Base-by-base conservation (phyloP, 2,329 filamentous ascomycete species). In the Magnaporthiopsis rhizophila region DNA sequence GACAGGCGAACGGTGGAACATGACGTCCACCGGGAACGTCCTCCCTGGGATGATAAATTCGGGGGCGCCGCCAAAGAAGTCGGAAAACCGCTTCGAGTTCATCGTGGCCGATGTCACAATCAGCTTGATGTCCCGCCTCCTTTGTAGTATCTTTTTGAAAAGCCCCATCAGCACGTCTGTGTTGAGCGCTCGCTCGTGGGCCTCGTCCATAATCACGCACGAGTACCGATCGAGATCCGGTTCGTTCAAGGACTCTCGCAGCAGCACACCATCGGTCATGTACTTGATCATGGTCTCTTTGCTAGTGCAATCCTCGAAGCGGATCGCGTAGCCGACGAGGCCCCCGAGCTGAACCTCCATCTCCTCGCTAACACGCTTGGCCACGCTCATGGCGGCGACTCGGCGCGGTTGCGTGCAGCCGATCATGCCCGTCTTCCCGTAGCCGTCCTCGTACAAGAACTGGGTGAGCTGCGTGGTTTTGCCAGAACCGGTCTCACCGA, bases 151-250 rank as follows among this genome's bases (percentile, higher is more conserved):
- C 77, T 99, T 99, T 76, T 98, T 99, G 79, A 99, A 94, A 34
- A 99, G 79, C 0, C 95, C 95, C 91, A 99, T 97, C 18, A 99
- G 79, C 24, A 99, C 94, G 75, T 99, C 95, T 0, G 95, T 99
- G 72, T 99, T 98, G 62, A 99, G 79, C 1, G 95, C 94, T 74
- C 95, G 86, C 76, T 99, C 95, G 82, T 99, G 95, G 5, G 95
- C 96, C 79, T 99, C 95, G 73, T 99, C 95, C 95, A 99, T 99
- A 76, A 99, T 99, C 71, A 99, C 92, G 74, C 93, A 97, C 18
- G 94, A 97, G 74, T 99, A 99, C 68, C 91, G 91, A 75, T 98
- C 95, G 59, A 99, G 81, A 74, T 99, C 94, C 8, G 89, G 86
- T 75, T 98, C 94, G 66, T 92, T 93, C 13, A 99, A 82, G 7